Evolutionary conservation across 2,329 filamentous ascomycete genomes (phyloP), one percentile per base, ranked within the genome.

Genomic region (Zymoseptoria ardabiliae): DNA sequence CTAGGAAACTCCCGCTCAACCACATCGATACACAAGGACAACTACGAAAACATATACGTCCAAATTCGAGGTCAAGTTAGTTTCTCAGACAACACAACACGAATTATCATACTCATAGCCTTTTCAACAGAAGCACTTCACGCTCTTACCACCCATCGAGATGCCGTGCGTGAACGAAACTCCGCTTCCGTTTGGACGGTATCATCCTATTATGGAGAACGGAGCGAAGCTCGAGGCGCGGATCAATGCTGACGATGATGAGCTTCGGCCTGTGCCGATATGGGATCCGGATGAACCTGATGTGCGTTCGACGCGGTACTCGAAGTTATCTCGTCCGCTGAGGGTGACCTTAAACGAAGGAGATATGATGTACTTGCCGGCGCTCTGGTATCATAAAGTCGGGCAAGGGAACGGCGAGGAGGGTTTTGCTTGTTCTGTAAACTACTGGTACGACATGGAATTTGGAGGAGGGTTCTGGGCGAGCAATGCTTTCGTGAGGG

Each of bases 371-470:
- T 94, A 94, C 74, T 76, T 94, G 28, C 90, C 90, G 6, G 85
- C 88, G 5, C 82, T 92, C 79, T 94, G 90, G 90, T 90, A 89
- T 70, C 90, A 94, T 71, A 91, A 93, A 71, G 90, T 94, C 4
- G 85, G 82, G 6, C 90, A 94, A 70, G 85, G 82, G 2, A 85
- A 84, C 64, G 80, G 79, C 0, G 76, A 83, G 0, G 88, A 91
- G 63, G 87, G 86, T 0, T 84, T 92, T 30, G 90, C 89, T 50
- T 84, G 88, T 58, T 88, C 90, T 1, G 85, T 91, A 45, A 94
- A 94, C 68, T 93, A 93, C 72, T 94, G 90, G 87, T 91, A 91
- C 65, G 89, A 93, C 70, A 88, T 92, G 81, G 86, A 90, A 28
- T 92, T 90, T 66, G 79, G 78, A 23, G 88, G 89, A 0, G 81